Percentiles rank a stretch among this genome's conserved stretches.
phyloP scores from a whole-genome alignment of 2,329 filamentous ascomycete genomes.

The Fusarium metavorans region DNA sequence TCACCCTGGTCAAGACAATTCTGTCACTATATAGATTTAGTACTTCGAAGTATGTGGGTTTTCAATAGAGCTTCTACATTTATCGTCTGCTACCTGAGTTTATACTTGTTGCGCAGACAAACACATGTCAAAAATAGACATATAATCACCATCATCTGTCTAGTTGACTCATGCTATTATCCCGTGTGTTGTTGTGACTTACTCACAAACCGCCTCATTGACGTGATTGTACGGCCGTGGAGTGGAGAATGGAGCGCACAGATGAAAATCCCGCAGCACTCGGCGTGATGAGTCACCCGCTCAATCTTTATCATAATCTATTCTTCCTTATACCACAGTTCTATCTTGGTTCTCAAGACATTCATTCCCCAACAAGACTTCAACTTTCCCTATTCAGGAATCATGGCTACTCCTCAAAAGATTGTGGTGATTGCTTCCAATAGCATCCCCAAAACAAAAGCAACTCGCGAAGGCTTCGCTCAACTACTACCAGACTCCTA shows the following conservation, averaged over 20 bases:
- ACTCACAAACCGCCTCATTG: not conserved
- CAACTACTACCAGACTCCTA: conserved; percentile 50
- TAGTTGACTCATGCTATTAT: not conserved
- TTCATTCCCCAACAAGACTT: not conserved
- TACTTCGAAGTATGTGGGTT: not conserved
- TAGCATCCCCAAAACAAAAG: conserved; percentile 56
- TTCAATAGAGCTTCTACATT: not conserved
- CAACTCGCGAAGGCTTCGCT: conserved; percentile 51
- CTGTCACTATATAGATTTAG: not conserved
- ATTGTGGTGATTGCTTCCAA: conserved; percentile 52
- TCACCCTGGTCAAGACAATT: not conserved
- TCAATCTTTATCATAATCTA: not conserved
- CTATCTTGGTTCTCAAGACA: not conserved
- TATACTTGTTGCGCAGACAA: not conserved
- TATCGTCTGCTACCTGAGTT: not conserved
- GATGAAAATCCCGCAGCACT: not conserved
- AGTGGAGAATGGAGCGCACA: not conserved
- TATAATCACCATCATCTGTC: not conserved
- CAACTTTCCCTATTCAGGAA: not conserved
- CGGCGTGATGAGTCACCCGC: not conserved
- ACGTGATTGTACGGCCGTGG: not conserved
- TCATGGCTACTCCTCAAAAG: conserved; percentile 6
- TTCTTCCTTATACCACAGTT: not conserved
- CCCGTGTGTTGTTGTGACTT: not conserved
- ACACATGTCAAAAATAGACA: not conserved